Percentiles rank a stretch among this genome's conserved stretches.
phyloP scores from a whole-genome alignment of 2,329 filamentous ascomycete genomes.

The Orbilia javanica region DNA sequence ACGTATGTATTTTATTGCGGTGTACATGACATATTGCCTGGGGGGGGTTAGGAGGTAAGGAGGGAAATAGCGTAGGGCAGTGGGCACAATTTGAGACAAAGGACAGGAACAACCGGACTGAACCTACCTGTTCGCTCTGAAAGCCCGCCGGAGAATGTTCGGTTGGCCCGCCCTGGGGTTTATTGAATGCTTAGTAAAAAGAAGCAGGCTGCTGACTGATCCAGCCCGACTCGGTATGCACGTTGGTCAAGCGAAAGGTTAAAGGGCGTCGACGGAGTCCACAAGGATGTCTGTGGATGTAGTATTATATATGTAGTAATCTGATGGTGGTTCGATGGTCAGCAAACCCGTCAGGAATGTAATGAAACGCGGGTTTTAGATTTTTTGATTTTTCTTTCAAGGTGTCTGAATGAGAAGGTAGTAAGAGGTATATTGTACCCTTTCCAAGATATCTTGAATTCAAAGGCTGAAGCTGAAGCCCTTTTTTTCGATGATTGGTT shows the following conservation, averaged over 20 bases:
- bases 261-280: conserved; percentile 10
- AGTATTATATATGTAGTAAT: conserved; percentile 45
- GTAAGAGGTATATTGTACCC: neutral
- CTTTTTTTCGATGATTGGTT: no score
- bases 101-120: conserved; percentile 13
- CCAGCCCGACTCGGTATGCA: conserved; percentile 29
- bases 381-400: no score
- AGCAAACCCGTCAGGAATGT: conserved; percentile 26
- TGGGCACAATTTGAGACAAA: conserved; percentile 57
- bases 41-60: conserved; percentile 25
- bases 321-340: conserved; percentile 32
- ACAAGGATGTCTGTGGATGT: neutral
- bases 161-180: conserved; percentile 49
- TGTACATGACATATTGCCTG: conserved; percentile 6
- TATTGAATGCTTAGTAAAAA: conserved; percentile 53
- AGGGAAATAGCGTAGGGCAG: conserved; percentile 9
- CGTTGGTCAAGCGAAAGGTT: conserved; percentile 15
- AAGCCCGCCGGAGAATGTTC: conserved; percentile 37
- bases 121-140: conserved; percentile 29
- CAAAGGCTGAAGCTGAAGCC: no score
- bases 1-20: neutral
- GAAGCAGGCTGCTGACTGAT: conserved; percentile 54
- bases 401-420: no score
- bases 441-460: neutral
- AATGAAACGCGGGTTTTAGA: conserved; percentile 43